Percentiles rank a stretch among this genome's conserved stretches.
Conservation (phyloP, 495 filamentous ascomycete genomes). For the Rusavskia elegans region DNA sequence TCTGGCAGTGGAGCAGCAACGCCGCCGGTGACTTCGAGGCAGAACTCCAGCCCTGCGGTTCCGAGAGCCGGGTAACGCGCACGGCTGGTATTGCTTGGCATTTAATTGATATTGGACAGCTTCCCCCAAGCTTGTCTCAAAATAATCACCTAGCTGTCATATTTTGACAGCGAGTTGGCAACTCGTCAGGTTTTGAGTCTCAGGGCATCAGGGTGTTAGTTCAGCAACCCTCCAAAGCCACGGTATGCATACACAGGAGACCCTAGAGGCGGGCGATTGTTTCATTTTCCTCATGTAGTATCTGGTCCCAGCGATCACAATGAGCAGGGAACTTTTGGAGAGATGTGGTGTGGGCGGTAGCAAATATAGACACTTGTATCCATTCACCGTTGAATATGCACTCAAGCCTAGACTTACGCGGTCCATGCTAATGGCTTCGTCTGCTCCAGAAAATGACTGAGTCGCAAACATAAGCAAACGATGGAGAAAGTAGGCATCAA, state of each 20-base stretch:
- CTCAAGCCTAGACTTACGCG: no score
- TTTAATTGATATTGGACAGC: neutral
- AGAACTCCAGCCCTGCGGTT: neutral
- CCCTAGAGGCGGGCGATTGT: neutral
- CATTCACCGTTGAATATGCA: no score
- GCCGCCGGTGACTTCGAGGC: neutral
- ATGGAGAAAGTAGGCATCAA: no score
- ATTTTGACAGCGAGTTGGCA: neutral
- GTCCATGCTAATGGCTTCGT: no score
- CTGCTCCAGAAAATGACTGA: no score
- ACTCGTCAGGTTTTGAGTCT: neutral
- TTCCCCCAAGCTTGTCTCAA: neutral
- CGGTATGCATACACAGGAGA: neutral
- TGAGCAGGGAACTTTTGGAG: constrained; percentile 1
- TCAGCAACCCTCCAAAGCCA: neutral
- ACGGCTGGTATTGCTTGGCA: neutral
- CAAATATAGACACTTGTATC: neutral
- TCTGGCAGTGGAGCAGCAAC: constrained; percentile 16
- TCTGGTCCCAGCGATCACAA: neutral
- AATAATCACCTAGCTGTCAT: no score
- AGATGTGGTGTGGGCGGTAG: neutral
- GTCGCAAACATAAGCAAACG: no score
- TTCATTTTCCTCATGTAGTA: neutral
- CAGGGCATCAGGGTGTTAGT: no score
- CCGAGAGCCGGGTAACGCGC: neutral